Evolutionary conservation across 129 eudicot species (phyloP).

Genomic region (Helichrysum umbraculigerum): DNA sequence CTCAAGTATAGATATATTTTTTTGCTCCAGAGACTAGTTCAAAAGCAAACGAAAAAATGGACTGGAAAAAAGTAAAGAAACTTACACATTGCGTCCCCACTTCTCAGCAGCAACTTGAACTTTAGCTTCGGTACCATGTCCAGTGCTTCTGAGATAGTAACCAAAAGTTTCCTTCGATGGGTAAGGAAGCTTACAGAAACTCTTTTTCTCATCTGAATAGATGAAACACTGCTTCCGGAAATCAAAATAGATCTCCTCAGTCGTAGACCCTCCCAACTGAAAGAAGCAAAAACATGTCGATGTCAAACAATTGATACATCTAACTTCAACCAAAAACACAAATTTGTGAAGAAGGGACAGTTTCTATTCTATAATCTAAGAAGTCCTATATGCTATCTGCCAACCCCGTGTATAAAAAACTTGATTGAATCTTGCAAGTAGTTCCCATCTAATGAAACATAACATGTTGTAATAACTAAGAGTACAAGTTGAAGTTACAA

Average conservation of each 20-base stretch:
- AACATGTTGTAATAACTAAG: not conserved
- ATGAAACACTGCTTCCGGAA: slow-evolving; percentile 92
- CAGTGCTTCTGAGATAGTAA: slow-evolving; percentile 76
- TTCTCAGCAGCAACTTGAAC: slow-evolving; percentile 80
- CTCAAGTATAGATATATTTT: not conserved
- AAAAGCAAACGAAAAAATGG: not conserved
- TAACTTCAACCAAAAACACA: slow-evolving; percentile 12
- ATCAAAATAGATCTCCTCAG: slow-evolving; percentile 86
- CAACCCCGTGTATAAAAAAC: not conserved
- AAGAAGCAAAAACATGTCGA: slow-evolving; percentile 17
- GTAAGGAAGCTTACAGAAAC: slow-evolving; percentile 83
- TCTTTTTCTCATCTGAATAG: slow-evolving; percentile 72
- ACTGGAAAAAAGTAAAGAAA: not conserved
- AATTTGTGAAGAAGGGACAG: not conserved
- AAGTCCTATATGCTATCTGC: not conserved
- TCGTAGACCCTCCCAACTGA: slow-evolving; percentile 62
- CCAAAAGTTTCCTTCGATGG: slow-evolving; percentile 94
- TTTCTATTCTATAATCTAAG: not conserved
- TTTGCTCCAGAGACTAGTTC: not conserved
- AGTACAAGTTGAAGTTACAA: slow-evolving; percentile 29
- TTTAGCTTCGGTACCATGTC: slow-evolving; percentile 94
- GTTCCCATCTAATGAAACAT: slow-evolving; percentile 2
- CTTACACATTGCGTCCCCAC: slow-evolving; percentile 99
- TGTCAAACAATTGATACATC: slow-evolving; percentile 24
- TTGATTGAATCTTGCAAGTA: not conserved